phyloP scores from a whole-genome alignment of 164 flowering plant genomes.

The Umbilicus rupestris region DNA sequence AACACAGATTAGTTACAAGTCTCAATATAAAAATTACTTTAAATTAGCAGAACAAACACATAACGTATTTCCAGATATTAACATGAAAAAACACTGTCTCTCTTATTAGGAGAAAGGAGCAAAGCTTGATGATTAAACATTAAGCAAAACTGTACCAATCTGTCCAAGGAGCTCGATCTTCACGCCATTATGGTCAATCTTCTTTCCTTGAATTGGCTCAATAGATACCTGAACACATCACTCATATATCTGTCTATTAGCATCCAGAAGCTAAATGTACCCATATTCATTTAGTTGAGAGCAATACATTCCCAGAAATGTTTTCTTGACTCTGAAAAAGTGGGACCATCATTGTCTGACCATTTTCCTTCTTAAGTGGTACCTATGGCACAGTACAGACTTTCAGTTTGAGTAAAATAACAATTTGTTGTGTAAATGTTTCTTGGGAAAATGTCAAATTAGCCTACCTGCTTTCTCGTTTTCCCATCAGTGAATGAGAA shows the following conservation, averaged over 20 bases:
- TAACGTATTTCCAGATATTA: background rate
- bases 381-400: slow-evolving; percentile 28
- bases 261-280: background rate
- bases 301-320: slow-evolving; percentile 72
- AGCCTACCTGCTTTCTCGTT: slow-evolving; percentile 71
- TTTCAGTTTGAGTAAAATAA: background rate
- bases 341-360: slow-evolving; percentile 62
- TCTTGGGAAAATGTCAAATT: too few species aligned
- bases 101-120: background rate
- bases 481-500: slow-evolving; percentile 70
- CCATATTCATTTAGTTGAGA: background rate
- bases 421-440: background rate
- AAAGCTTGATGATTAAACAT: background rate
- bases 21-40: background rate
- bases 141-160: slow-evolving; percentile 43
- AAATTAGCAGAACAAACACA: background rate
- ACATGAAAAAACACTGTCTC: background rate
- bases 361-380: slow-evolving; percentile 78
- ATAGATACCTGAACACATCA: slow-evolving; percentile 51
- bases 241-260: background rate
- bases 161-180: slow-evolving; percentile 98
- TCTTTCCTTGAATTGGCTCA: slow-evolving; percentile 90
- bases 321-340: slow-evolving; percentile 89
- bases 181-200: slow-evolving; percentile 93
- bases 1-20: background rate